Conservation (phyloP, 305 asterid genomes). For the Fraxinus albicans region DNA sequence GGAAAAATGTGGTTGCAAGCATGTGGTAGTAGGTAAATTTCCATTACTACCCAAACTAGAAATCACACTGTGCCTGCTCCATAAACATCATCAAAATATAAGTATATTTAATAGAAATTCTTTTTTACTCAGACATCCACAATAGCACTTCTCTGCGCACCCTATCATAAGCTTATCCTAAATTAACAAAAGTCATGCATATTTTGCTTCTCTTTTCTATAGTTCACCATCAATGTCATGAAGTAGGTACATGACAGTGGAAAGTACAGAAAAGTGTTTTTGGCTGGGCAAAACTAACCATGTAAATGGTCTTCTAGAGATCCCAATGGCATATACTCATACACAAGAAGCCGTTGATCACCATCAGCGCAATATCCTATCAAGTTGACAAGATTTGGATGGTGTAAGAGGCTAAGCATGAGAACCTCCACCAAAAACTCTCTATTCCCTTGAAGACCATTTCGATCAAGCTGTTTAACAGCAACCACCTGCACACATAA, state of each 20-base stretch:
- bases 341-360: constrained; percentile 85
- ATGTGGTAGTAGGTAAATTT: neutral
- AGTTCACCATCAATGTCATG: neutral
- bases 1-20: neutral
- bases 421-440: constrained; percentile 94
- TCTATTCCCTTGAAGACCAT: constrained; percentile 87
- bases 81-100: neutral
- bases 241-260: neutral
- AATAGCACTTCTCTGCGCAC: neutral
- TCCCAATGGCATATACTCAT: constrained; percentile 88
- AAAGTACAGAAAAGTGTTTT: neutral
- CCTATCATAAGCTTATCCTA: neutral
- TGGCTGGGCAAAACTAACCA: constrained; percentile 49
- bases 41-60: neutral
- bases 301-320: constrained; percentile 92
- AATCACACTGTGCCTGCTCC: neutral
- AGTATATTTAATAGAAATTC: neutral
- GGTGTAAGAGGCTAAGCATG: constrained; percentile 91
- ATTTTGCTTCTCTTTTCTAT: neutral
- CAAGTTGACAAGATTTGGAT: constrained; percentile 84
- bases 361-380: constrained; percentile 97
- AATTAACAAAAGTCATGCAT: neutral
- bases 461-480: constrained; percentile 84
- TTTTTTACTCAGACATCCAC: neutral
- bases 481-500: constrained; percentile 69